A percentile compares a stretch with the other conserved stretches of the same genome.
These are phyloP conservation scores for Cenchrus americanus DNA, from an alignment of 176 grass and related monocot genomes.

Conservation along the genomic window DNA sequence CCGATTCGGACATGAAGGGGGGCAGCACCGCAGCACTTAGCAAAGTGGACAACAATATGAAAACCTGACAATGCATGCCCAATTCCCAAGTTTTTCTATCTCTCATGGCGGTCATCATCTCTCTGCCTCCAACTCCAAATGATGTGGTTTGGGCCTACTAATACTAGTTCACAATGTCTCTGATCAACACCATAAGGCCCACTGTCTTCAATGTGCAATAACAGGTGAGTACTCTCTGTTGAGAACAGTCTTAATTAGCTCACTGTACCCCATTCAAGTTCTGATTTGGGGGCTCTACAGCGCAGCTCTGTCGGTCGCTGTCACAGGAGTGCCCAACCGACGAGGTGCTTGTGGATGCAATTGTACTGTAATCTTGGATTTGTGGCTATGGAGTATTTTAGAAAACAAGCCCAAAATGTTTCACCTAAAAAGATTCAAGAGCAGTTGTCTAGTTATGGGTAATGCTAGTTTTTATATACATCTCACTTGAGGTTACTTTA, in stretches of 20 bases:
- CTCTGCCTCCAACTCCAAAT: not conserved
- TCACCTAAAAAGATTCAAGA: slow-evolving; percentile 2
- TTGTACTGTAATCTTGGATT: not conserved
- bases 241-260: slow-evolving; percentile 34
- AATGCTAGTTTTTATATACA: not conserved
- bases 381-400: not conserved
- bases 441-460: slow-evolving; percentile 1
- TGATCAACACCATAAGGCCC: slow-evolving; percentile 12
- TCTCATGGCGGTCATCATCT: not conserved
- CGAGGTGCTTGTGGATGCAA: not conserved
- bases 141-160: slow-evolving; percentile 26
- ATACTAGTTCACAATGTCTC: not conserved
- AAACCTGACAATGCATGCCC: not conserved
- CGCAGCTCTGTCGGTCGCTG: not conserved
- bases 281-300: slow-evolving; percentile 12
- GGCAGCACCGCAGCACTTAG: not conserved
- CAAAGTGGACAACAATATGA: not conserved
- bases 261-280: slow-evolving; percentile 39
- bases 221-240: slow-evolving; percentile 28
- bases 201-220: slow-evolving; percentile 35
- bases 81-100: slow-evolving; percentile 6
- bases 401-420: slow-evolving; percentile 22
- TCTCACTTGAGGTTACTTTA: slow-evolving; percentile 22
- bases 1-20: not conserved
- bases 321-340: not conserved